These are phyloP conservation scores for Arthrobotrys pseudoclavata DNA, from an alignment of 2,329 filamentous ascomycete genomes.

Conservation along the genomic window DNA sequence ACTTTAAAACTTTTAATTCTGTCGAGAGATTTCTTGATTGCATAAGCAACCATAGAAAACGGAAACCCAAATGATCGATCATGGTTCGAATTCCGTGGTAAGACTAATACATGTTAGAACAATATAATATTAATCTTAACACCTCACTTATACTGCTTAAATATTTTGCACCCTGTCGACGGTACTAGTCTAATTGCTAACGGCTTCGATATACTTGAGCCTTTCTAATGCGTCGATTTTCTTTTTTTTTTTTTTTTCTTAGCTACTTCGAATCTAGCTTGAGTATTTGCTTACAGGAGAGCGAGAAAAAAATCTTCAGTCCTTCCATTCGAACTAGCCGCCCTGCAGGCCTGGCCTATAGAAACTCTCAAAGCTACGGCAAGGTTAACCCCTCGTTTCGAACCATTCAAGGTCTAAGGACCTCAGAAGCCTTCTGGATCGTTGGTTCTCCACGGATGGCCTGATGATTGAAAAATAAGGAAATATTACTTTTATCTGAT, in stretches of 20 bases:
- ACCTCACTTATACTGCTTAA: conserved; percentile 59
- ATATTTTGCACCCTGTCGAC: conserved; percentile 25
- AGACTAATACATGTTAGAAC: conserved; percentile 55
- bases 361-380: conserved; percentile 35
- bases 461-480: conserved; percentile 41
- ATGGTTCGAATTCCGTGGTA: conserved; percentile 35
- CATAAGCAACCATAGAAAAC: conserved; percentile 57
- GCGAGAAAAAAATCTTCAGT: conserved; percentile 2
- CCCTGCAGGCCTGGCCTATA: conserved; percentile 23
- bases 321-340: conserved; percentile 11
- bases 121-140: conserved; percentile 58
- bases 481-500: conserved; percentile 35
- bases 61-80: conserved; percentile 46
- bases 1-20: neutral
- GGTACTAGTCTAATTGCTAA: neutral
- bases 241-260: neutral
- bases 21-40: conserved; percentile 14
- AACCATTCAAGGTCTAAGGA: conserved; percentile 32
- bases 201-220: neutral
- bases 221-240: neutral
- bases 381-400: conserved; percentile 53
- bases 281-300: conserved; percentile 14
- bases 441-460: conserved; percentile 33
- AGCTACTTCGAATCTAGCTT: neutral
- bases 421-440: conserved; percentile 24